These are phyloP conservation scores for Penicillium sp. DNA, from an alignment of 2,329 filamentous ascomycete species.

Conservation along the genomic window DNA sequence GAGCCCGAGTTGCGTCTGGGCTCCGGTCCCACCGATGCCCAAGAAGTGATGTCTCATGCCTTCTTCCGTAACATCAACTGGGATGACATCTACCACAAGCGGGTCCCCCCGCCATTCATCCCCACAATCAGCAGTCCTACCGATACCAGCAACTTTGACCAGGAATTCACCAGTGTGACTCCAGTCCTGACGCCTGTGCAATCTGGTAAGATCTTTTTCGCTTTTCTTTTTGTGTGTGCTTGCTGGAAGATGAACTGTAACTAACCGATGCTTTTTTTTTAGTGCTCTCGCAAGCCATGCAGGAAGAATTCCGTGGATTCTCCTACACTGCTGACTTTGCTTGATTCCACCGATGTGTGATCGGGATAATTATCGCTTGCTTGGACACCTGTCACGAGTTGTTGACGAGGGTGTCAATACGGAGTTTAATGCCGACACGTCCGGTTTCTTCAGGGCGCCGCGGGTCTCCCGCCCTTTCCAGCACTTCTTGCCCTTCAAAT, in stretches of 20 bases:
- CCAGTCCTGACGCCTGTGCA: conserved; percentile 96
- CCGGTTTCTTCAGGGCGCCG: conserved; percentile 11
- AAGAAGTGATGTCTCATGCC: conserved; percentile 97
- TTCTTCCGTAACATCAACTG: conserved; percentile 98
- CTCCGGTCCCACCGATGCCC: conserved; percentile 92
- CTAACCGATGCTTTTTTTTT: conserved; percentile 13
- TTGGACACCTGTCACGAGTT: conserved; percentile 14
- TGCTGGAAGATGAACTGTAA: conserved; percentile 7
- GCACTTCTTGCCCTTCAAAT: conserved; percentile 22
- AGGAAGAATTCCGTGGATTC: conserved; percentile 98
- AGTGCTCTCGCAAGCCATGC: conserved; percentile 98
- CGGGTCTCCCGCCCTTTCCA: conserved; percentile 21
- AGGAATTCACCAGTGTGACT: conserved; percentile 97
- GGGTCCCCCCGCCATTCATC: conserved; percentile 82
- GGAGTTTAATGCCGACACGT: conserved; percentile 12
- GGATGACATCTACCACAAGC: conserved; percentile 98
- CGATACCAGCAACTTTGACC: conserved; percentile 99
- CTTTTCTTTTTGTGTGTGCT: background rate
- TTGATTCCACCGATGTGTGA: conserved; percentile 41
- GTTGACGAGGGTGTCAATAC: conserved; percentile 6
- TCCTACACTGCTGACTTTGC: conserved; percentile 94
- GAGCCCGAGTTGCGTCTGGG: conserved; percentile 92
- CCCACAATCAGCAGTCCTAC: conserved; percentile 87
- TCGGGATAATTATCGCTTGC: conserved; percentile 13
- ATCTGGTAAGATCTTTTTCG: conserved; percentile 67